Evolutionary conservation across 2,329 filamentous ascomycete genomes (phyloP).

Genomic region (Blastomyces gilchristii): DNA sequence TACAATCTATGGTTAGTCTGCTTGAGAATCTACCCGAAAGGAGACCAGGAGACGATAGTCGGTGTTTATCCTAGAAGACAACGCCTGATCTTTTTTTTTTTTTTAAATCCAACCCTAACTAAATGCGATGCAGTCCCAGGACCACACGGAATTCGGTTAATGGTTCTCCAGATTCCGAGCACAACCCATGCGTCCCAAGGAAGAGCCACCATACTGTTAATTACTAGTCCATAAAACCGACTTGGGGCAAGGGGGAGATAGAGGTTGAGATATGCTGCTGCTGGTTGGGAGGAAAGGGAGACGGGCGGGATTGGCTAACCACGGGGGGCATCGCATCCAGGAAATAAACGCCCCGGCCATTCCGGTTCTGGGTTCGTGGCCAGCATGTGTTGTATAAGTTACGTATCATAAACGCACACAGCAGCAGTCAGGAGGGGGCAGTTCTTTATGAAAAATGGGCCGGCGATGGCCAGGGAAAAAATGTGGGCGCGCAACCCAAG

Average conservation of each 20-base stretch:
- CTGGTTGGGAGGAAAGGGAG: neutral
- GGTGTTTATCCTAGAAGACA: neutral
- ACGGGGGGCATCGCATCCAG: neutral
- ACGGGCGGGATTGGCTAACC: neutral
- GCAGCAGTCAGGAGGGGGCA: neutral
- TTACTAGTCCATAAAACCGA: neutral
- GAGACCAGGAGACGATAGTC: neutral
- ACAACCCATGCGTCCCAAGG: neutral
- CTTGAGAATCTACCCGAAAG: neutral
- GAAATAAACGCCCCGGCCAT: constrained; percentile 5
- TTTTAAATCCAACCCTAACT: too few relatives aligned
- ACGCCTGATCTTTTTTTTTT: too few relatives aligned
- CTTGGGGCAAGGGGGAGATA: neutral
- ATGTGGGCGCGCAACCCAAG: neutral
- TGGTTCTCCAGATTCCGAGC: neutral
- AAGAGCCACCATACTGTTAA: neutral
- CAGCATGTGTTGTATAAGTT: neutral
- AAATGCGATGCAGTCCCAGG: neutral
- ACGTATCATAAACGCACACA: constrained; percentile 7
- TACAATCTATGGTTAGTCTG: neutral
- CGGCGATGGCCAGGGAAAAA: neutral
- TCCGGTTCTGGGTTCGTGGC: neutral
- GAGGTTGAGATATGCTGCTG: too few relatives aligned
- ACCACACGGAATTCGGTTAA: neutral
- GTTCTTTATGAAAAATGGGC: constrained; percentile 4